Conservation (phyloP, 805 yeast genomes). For the Scheffersomyces coipomensis region DNA sequence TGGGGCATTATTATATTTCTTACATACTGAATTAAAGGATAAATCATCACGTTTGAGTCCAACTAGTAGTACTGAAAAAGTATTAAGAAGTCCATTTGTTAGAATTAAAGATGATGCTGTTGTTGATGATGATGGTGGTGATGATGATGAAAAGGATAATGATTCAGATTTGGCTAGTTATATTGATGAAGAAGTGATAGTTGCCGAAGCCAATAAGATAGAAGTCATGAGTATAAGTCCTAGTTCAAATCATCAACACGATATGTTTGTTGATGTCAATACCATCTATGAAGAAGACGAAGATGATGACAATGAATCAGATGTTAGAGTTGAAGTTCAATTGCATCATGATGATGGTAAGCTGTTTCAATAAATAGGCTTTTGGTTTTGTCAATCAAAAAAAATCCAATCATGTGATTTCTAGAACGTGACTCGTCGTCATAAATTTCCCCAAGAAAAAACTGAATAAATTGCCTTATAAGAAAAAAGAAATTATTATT, state of each 20-base stretch:
- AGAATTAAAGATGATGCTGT: background rate
- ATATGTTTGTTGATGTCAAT: background rate
- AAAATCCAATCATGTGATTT: too few relatives aligned
- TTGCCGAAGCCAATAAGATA: background rate
- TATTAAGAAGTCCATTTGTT: background rate
- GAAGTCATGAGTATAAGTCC: background rate
- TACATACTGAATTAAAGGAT: background rate
- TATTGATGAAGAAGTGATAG: background rate
- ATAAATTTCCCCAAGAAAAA: too few relatives aligned
- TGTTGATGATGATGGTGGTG: background rate
- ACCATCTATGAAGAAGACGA: background rate
- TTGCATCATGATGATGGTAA: too few relatives aligned
- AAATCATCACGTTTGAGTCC: background rate
- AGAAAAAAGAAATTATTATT: too few relatives aligned
- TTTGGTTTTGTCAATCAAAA: background rate
- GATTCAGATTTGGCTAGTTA: background rate
- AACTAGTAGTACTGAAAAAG: background rate
- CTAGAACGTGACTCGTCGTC: background rate
- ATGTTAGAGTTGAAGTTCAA: too few relatives aligned
- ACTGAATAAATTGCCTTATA: too few relatives aligned
- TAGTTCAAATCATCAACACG: background rate
- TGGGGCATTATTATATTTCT: background rate
- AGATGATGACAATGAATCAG: too few relatives aligned
- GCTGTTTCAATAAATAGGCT: too few relatives aligned
- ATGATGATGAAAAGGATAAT: constrained; percentile 1